Evolutionary conservation across 106 monocot species (phyloP).

Genomic region (Apostasia shenzhenica): DNA sequence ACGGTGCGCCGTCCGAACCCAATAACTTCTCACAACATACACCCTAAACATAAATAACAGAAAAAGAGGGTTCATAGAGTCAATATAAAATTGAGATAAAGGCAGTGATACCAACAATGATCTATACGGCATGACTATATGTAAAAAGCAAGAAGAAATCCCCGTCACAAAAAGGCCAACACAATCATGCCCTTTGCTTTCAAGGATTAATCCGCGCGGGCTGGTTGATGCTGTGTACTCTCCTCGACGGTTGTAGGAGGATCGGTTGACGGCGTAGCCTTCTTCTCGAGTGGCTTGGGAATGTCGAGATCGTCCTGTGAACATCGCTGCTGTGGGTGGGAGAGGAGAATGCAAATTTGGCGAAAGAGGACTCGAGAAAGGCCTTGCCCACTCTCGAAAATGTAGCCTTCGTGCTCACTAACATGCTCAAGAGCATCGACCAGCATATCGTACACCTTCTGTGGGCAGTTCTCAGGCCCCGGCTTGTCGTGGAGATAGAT

Average conservation of each 20-base stretch:
- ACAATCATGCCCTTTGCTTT: no score
- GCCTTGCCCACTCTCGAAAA: conserved; percentile 73
- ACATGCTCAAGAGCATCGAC: conserved; percentile 86
- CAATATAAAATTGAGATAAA: no score
- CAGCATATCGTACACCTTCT: conserved; percentile 70
- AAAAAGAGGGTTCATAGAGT: no score
- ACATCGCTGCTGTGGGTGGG: conserved; percentile 81
- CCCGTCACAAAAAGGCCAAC: no score
- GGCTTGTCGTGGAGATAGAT: conserved; percentile 95
- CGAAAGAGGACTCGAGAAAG: conserved; percentile 46
- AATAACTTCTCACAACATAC: no score
- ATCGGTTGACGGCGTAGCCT: conserved; percentile 16
- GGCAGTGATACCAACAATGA: no score
- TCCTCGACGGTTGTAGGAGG: conserved; percentile 22
- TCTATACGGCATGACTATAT: no score
- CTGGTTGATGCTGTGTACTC: not conserved
- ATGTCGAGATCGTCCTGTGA: conserved; percentile 74
- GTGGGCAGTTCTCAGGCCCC: conserved; percentile 79
- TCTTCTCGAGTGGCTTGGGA: conserved; percentile 57
- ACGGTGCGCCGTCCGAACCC: no score
- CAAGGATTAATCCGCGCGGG: no score
- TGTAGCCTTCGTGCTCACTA: conserved; percentile 80
- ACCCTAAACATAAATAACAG: no score
- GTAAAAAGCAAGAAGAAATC: no score
- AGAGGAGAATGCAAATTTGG: conserved; percentile 53